These are phyloP conservation scores for Rutstroemia sp. DNA, from an alignment of 2,329 filamentous ascomycete species.

Conservation along the genomic window DNA sequence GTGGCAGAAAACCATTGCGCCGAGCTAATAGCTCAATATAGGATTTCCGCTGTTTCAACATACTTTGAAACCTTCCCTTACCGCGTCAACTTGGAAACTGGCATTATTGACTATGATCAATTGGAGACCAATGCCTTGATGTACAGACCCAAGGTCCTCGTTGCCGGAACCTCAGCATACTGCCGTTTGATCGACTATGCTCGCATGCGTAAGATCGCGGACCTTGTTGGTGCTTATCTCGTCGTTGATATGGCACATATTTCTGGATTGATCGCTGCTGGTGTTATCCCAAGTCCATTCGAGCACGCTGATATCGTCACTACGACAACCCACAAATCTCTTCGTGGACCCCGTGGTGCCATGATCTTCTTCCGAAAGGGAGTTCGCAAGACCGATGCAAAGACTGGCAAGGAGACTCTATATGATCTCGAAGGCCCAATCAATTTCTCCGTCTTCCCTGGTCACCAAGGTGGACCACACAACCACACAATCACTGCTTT, in stretches of 20 bases:
- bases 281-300: constrained; percentile 91
- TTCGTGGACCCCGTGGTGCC: constrained; percentile 91
- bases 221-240: constrained; percentile 88
- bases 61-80: constrained; percentile 99
- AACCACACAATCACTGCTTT: constrained; percentile 99
- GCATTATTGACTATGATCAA: constrained; percentile 93
- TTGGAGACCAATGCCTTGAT: constrained; percentile 85
- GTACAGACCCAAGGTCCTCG: constrained; percentile 92
- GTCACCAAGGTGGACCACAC: constrained; percentile 96
- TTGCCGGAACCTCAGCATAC: constrained; percentile 96
- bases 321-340: constrained; percentile 98
- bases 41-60: constrained; percentile 93
- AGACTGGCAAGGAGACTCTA: constrained; percentile 80
- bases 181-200: constrained; percentile 95
- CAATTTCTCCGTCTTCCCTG: constrained; percentile 98
- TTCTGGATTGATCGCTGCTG: constrained; percentile 87
- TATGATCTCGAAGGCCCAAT: constrained; percentile 95
- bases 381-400: constrained; percentile 80
- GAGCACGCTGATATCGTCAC: constrained; percentile 91
- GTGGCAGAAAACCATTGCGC: neutral
- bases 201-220: constrained; percentile 92
- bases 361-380: constrained; percentile 99
- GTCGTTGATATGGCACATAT: constrained; percentile 99
- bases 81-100: constrained; percentile 79
- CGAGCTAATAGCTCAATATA: constrained; percentile 27